These are phyloP conservation scores for Saussurea involucrata DNA, from an alignment of 129 eudicot species.

Conservation along the genomic window DNA sequence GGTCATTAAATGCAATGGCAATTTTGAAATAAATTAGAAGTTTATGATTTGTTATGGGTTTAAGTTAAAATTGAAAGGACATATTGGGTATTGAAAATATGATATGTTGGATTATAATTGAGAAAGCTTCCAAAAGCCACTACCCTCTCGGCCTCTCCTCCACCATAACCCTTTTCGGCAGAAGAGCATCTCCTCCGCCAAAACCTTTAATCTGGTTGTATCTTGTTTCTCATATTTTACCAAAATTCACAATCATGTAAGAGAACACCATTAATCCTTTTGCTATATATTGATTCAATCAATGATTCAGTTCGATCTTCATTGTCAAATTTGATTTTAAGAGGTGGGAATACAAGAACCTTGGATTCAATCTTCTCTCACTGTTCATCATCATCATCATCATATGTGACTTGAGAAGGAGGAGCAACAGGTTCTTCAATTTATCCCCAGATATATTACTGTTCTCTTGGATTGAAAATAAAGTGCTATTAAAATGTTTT, in stretches of 20 bases:
- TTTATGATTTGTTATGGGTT: too few relatives aligned
- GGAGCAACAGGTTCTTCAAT: conserved; percentile 63
- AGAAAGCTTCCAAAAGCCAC: too few relatives aligned
- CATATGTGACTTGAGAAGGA: conserved; percentile 27
- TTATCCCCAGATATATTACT: conserved; percentile 25
- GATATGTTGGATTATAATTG: too few relatives aligned
- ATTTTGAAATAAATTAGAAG: too few relatives aligned
- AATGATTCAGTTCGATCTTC: conserved; percentile 42
- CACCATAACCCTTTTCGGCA: too few relatives aligned
- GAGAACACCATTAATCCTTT: conserved; percentile 33
- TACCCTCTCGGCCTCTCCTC: too few relatives aligned
- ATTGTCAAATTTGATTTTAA: not conserved
- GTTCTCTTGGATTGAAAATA: too few relatives aligned
- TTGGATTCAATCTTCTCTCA: conserved; percentile 74
- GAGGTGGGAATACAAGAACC: conserved; percentile 55
- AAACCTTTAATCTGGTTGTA: too few relatives aligned
- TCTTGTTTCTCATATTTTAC: not conserved
- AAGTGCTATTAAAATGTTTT: not conserved
- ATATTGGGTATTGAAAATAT: too few relatives aligned
- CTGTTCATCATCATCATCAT: conserved; percentile 36
- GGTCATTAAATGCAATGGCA: too few relatives aligned
- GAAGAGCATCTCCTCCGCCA: too few relatives aligned
- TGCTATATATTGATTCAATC: not conserved
- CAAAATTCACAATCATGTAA: conserved; percentile 29
- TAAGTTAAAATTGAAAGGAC: too few relatives aligned